Evolutionary conservation across 176 grass and related monocot species (phyloP).

Genomic region (Cenchrus americanus): DNA sequence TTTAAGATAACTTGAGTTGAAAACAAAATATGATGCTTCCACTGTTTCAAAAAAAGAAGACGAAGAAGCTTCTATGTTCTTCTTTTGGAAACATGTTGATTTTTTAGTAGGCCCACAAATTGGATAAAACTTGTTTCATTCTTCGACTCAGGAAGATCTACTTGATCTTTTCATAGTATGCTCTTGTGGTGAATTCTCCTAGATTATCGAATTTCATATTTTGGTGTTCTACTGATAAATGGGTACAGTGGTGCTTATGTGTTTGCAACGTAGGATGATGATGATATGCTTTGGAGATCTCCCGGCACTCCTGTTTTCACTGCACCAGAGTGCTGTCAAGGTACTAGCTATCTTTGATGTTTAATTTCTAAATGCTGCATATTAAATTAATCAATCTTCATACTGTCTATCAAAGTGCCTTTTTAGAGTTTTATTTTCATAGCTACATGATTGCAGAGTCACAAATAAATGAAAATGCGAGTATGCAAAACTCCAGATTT

Average conservation of each 20-base stretch:
- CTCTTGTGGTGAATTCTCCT: neutral
- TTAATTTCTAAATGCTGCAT: slow-evolving; percentile 1
- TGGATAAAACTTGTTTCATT: slow-evolving; percentile 3
- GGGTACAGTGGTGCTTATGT: neutral
- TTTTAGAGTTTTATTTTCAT: neutral
- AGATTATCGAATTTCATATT: neutral
- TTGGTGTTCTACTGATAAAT: slow-evolving; percentile 17
- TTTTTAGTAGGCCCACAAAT: slow-evolving; percentile 4
- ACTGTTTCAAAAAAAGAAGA: too few relatives aligned
- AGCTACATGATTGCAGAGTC: slow-evolving; percentile 26
- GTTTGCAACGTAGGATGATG: slow-evolving; percentile 68
- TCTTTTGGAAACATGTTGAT: slow-evolving; percentile 26
- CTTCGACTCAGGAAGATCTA: neutral
- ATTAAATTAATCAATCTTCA: neutral
- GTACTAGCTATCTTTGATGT: neutral
- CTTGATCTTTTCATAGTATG: slow-evolving; percentile 2
- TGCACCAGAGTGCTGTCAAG: slow-evolving; percentile 92
- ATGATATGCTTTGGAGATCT: slow-evolving; percentile 81
- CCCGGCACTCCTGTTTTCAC: slow-evolving; percentile 93
- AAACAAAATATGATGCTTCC: slow-evolving; percentile 18
- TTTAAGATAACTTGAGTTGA: slow-evolving; percentile 15
- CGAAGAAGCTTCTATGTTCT: neutral
- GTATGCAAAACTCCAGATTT: neutral
- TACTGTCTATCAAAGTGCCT: neutral
- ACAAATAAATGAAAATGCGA: neutral